A percentile compares a stretch with the other conserved stretches of the same genome.
phyloP scores from a whole-genome alignment of 1,139 yeast species.

The Arxiozyma heterogenica region DNA sequence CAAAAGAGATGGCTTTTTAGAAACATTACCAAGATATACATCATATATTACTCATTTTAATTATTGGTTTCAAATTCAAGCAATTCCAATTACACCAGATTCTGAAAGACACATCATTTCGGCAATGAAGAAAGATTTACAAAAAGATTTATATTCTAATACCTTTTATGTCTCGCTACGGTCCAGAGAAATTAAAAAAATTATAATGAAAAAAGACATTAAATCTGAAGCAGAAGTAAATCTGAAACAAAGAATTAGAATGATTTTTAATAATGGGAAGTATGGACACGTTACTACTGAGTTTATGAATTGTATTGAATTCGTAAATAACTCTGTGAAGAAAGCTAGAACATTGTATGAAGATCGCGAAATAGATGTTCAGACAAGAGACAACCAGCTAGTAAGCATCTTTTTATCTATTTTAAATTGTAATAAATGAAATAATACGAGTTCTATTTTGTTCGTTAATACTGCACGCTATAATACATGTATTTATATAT shows the following conservation, averaged over 20 bases:
- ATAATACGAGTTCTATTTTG: not conserved
- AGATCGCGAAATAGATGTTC: conserved; percentile 10
- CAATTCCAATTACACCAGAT: conserved; percentile 38
- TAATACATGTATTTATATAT: not conserved
- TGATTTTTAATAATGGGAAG: conserved; percentile 26
- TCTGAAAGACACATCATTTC: conserved; percentile 43
- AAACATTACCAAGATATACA: conserved; percentile 25
- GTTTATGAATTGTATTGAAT: conserved; percentile 17
- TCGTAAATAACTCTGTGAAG: conserved; percentile 18
- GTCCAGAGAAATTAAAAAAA: conserved; percentile 48
- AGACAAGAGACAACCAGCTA: conserved; percentile 11
- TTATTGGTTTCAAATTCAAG: conserved; percentile 33
- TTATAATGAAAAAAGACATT: conserved; percentile 35
- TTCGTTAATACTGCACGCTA: too few relatives aligned
- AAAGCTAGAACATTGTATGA: conserved; percentile 19
- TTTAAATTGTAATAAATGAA: not conserved
- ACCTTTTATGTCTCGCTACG: conserved; percentile 40
- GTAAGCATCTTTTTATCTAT: conserved; percentile 12
- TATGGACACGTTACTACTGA: conserved; percentile 18
- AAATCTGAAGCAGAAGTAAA: conserved; percentile 9
- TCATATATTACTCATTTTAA: conserved; percentile 23
- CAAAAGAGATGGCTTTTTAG: conserved; percentile 9
- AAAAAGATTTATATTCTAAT: conserved; percentile 20
- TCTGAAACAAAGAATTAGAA: conserved; percentile 21
- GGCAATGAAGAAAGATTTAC: conserved; percentile 49